These are phyloP conservation scores for Globisporangium nagaii DNA, from an alignment of 352 stramenopile species.

Conservation along the genomic window DNA sequence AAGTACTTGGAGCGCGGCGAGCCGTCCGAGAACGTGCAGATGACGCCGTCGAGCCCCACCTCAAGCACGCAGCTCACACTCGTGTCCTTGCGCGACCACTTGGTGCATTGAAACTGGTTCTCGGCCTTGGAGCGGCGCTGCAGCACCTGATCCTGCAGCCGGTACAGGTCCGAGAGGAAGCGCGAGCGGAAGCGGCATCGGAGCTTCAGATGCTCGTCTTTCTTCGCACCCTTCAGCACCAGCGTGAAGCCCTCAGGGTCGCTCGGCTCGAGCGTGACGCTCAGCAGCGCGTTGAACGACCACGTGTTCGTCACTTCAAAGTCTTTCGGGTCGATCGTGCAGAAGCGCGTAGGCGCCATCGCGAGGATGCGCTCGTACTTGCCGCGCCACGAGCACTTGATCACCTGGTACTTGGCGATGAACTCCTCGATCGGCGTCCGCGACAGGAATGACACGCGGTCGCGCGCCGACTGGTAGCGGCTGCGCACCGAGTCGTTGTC, in stretches of 20 bases:
- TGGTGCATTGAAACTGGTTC: conserved; percentile 49
- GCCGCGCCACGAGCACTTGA: conserved; percentile 79
- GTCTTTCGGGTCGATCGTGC: conserved; percentile 80
- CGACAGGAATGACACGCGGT: conserved; percentile 29
- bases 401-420: conserved; percentile 78
- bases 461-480: conserved; percentile 14
- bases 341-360: conserved; percentile 73
- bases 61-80: conserved; percentile 46
- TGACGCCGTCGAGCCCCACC: conserved; percentile 54
- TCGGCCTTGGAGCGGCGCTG: conserved; percentile 23
- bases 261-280: conserved; percentile 49
- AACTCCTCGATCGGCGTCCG: conserved; percentile 73
- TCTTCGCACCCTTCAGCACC: conserved; percentile 65
- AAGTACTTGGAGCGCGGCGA: conserved; percentile 66
- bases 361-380: conserved; percentile 87
- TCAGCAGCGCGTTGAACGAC: conserved; percentile 51
- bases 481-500: conserved; percentile 7
- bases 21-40: conserved; percentile 30
- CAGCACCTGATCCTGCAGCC: conserved; percentile 52
- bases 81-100: conserved; percentile 50
- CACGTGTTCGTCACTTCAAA: conserved; percentile 88
- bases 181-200: conserved; percentile 70
- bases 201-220: conserved; percentile 80
- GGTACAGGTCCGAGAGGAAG: conserved; percentile 75
- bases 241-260: conserved; percentile 64